Conservation (phyloP, 176 grass and related monocot species). For the Oryza meyeriana region DNA sequence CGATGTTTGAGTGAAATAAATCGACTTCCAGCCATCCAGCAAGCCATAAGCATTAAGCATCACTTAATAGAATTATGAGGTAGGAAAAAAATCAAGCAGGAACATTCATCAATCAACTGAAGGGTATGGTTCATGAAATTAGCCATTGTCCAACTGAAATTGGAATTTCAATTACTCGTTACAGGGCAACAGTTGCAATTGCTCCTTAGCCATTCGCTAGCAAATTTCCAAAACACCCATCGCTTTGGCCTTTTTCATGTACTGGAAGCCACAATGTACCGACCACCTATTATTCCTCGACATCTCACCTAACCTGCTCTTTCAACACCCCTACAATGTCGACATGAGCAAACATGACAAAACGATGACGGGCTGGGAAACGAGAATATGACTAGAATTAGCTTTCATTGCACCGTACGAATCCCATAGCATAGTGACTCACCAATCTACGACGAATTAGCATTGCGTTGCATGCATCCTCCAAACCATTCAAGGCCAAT, state of each 20-base stretch:
- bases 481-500: background rate
- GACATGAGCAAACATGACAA: background rate
- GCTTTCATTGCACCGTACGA: background rate
- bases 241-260: background rate
- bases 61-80: background rate
- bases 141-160: background rate
- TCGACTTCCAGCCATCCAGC: background rate
- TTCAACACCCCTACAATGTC: background rate
- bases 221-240: background rate
- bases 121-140: background rate
- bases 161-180: background rate
- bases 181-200: background rate
- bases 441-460: background rate
- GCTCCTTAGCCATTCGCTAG: background rate
- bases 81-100: background rate
- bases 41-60: background rate
- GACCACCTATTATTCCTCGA: slow-evolving; percentile 11
- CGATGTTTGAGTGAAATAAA: background rate
- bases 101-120: background rate
- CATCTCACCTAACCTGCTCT: slow-evolving; percentile 27
- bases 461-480: slow-evolving; percentile 6
- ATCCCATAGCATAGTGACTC: background rate
- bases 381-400: background rate
- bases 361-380: background rate
- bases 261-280: background rate